Evolutionary conservation across 192 early-diverging fungal species (phyloP).

Genomic region (Irineochytrium annulatum): DNA sequence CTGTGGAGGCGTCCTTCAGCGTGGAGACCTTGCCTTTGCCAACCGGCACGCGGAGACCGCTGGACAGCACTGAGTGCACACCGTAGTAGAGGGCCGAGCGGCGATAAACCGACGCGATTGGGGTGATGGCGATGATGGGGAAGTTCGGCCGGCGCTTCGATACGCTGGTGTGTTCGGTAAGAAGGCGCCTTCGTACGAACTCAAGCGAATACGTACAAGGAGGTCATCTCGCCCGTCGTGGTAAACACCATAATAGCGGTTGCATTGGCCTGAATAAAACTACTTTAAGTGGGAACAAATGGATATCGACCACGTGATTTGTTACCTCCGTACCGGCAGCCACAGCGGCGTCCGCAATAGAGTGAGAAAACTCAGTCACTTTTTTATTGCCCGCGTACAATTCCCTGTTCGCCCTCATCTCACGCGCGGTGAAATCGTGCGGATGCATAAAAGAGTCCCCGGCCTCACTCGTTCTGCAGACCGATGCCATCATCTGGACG

Average conservation of each 20-base stretch:
- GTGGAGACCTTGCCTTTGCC: neutral
- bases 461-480: conserved; percentile 45
- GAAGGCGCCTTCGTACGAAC: too few relatives aligned
- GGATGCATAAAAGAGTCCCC: conserved; percentile 27
- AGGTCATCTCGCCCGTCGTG: conserved; percentile 30
- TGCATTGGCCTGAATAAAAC: conserved; percentile 28
- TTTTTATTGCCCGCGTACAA: conserved; percentile 5
- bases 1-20: neutral
- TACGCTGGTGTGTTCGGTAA: too few relatives aligned
- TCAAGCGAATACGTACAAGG: too few relatives aligned
- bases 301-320: neutral
- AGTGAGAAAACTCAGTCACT: conserved; percentile 38
- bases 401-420: neutral
- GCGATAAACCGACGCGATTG: conserved; percentile 35
- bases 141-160: conserved; percentile 42
- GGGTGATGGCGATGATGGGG: conserved; percentile 46
- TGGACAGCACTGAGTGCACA: conserved; percentile 37
- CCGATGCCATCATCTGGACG: conserved; percentile 46
- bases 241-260: conserved; percentile 46
- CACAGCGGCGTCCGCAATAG: conserved; percentile 54
- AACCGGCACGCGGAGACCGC: conserved; percentile 11
- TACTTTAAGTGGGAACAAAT: too few relatives aligned
- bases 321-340: conserved; percentile 41
- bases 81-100: conserved; percentile 38
- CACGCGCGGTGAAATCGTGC: conserved; percentile 4